Evolutionary conservation across 257 asterid species (phyloP).

Genomic region (Solanum chmielewskii): DNA sequence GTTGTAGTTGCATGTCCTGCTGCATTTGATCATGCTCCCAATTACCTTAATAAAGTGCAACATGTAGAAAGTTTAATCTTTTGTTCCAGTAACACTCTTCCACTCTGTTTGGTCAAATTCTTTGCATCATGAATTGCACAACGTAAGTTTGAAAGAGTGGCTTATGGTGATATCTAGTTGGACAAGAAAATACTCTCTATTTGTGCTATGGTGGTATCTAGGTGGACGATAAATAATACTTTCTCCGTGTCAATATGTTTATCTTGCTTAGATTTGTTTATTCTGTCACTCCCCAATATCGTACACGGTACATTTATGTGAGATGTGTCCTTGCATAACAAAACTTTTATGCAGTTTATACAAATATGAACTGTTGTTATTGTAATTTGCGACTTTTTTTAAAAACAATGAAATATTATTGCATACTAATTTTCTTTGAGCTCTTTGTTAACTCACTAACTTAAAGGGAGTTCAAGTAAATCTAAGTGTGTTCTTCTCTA

Average conservation of each 20-base stretch:
- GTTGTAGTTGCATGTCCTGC: constrained; percentile 37
- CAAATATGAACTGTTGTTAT: background rate
- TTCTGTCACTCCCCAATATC: background rate
- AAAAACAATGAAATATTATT: background rate
- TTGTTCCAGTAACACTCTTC: background rate
- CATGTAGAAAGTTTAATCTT: constrained; percentile 35
- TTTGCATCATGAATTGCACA: background rate
- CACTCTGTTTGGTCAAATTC: background rate
- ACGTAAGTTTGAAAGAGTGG: background rate
- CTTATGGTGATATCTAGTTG: background rate
- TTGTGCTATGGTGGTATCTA: background rate
- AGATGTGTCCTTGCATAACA: background rate
- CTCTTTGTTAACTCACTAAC: too few species aligned
- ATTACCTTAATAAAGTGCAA: constrained; percentile 49
- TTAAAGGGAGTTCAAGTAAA: too few species aligned
- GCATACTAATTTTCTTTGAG: background rate
- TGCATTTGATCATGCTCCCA: constrained; percentile 62
- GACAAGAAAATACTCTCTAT: background rate
- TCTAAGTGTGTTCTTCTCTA: background rate
- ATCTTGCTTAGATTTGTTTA: background rate
- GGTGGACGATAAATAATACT: background rate
- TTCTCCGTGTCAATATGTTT: background rate
- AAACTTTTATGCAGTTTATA: background rate
- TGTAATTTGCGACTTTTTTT: too few species aligned
- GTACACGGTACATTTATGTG: background rate